Evolutionary conservation across 2,329 filamentous ascomycete species (phyloP).

Genomic region (Fusarium continuum): DNA sequence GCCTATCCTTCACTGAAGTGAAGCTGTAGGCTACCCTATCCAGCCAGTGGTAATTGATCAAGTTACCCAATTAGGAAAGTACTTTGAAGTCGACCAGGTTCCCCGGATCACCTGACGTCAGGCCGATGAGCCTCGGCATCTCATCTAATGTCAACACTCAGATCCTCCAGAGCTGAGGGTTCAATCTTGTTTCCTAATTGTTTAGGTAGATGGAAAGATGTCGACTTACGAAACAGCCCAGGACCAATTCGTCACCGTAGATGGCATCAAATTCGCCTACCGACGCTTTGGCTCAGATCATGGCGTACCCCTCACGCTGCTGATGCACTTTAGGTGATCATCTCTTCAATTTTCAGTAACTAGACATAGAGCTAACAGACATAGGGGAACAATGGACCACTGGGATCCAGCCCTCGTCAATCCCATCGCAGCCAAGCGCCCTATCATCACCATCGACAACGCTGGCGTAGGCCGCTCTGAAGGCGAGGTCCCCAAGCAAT

Average conservation of each 20-base stretch:
- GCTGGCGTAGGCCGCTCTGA: slow-evolving; percentile 57
- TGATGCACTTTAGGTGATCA: slow-evolving; percentile 47
- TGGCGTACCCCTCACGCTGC: slow-evolving; percentile 47
- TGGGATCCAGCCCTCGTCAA: slow-evolving; percentile 58
- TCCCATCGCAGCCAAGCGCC: slow-evolving; percentile 52
- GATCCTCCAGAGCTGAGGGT: background rate
- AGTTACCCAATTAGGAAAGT: slow-evolving; percentile 6
- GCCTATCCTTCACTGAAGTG: too few species aligned
- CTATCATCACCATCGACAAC: slow-evolving; percentile 58
- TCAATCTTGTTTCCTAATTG: background rate
- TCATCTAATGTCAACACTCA: background rate
- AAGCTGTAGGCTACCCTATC: too few species aligned
- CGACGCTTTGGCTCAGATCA: slow-evolving; percentile 43
- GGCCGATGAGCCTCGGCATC: slow-evolving; percentile 33
- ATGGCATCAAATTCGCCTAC: slow-evolving; percentile 47
- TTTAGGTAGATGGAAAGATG: slow-evolving; percentile 34
- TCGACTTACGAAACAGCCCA: slow-evolving; percentile 44
- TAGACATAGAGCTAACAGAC: background rate
- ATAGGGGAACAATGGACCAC: slow-evolving; percentile 50
- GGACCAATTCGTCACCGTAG: slow-evolving; percentile 45
- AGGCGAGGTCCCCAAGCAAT: slow-evolving; percentile 52
- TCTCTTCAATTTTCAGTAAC: background rate
- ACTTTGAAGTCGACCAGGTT: slow-evolving; percentile 2
- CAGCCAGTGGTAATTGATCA: background rate
- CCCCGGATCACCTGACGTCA: slow-evolving; percentile 26